Evolutionary conservation across 352 stramenopile species (phyloP).

Genomic region (Phytophthora niederhauseri): DNA sequence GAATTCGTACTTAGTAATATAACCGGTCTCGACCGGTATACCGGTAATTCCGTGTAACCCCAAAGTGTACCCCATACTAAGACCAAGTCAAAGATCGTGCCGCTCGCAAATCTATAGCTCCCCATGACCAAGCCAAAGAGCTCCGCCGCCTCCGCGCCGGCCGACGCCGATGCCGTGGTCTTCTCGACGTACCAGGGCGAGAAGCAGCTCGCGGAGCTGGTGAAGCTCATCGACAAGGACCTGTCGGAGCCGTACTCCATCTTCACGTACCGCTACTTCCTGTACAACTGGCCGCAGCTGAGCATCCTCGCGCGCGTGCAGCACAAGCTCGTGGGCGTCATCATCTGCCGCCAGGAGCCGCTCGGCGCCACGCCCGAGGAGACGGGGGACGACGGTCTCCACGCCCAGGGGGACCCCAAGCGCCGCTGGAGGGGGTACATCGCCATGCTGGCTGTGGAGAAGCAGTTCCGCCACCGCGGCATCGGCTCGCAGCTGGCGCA

Average conservation of each 20-base stretch:
- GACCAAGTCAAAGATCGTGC: background rate
- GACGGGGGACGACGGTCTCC: constrained; percentile 33
- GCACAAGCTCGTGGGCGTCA: constrained; percentile 90
- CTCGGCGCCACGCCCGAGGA: constrained; percentile 68
- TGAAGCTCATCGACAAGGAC: constrained; percentile 95
- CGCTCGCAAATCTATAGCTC: too few relatives aligned
- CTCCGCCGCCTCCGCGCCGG: background rate
- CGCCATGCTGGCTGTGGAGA: constrained; percentile 95
- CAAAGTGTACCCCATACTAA: too few relatives aligned
- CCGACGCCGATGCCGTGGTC: constrained; percentile 39
- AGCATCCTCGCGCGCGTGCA: constrained; percentile 89
- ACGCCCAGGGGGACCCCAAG: constrained; percentile 18
- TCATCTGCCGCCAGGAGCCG: constrained; percentile 93
- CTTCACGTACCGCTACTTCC: constrained; percentile 97
- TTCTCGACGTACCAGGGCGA: constrained; percentile 86
- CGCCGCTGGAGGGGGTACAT: constrained; percentile 92
- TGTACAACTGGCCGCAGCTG: constrained; percentile 95
- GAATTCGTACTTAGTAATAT: constrained; percentile 10
- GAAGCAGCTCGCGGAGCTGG: constrained; percentile 91
- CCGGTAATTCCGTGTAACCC: too few relatives aligned
- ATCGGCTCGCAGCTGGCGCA: constrained; percentile 92
- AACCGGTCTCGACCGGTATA: background rate
- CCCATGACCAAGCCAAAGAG: constrained; percentile 39
- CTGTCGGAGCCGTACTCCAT: constrained; percentile 96
- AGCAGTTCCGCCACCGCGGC: constrained; percentile 86